Base-by-base conservation (phyloP, 495 filamentous ascomycete species). In the Hypoxylon lienhwacheense region DNA sequence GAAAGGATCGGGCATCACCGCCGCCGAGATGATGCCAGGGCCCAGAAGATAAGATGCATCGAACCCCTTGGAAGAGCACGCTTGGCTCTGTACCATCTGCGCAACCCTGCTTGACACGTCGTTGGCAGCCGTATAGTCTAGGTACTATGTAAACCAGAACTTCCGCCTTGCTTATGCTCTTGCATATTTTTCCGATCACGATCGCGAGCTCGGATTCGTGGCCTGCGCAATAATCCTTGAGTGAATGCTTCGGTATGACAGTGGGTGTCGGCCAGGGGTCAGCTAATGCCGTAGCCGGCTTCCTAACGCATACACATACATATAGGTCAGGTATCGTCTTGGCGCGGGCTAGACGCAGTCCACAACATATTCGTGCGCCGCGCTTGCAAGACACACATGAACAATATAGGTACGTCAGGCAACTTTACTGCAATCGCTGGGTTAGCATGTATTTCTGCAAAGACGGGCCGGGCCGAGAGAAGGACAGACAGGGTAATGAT, bases 21-120 rank as follows among this genome's bases (percentile, higher is more conserved):
- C 66, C 25, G 75, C 73, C 1, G 75, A 78, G 22, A 81, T 82
- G n/a, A 85, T 55, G 2, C 73, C 72, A 4, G 82, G 81, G 10
- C 81, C 81, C 24, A 78, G 66, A 5, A 74, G 75, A 47, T 70
- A 77, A 3, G 70, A 64, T 7, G 69, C 70, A 46, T 76, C 75
- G 24, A 77, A 77, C 0, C 74, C 73, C 56, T 77, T 80, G 52
- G 69, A 73, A 52, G 69, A 77, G 56, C 70, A 72, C 67, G 70
- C 76, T 64, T 77, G 73, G 22, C 67, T 68, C 62, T 77, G 74
- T 2, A 70, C 70, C 29, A 78, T 71, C 61, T 78, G 71, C 12
- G 59, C 49, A 0, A 63, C 55, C 20, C 73, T 63, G 55, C 68
- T 74, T 17, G 70, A 74, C 21, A 77, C 68, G 57, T 77, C 73